A percentile compares a stretch with the other conserved stretches of the same genome.
phyloP scores from a whole-genome alignment of 305 asterid genomes.

The Fraxinus platypoda region DNA sequence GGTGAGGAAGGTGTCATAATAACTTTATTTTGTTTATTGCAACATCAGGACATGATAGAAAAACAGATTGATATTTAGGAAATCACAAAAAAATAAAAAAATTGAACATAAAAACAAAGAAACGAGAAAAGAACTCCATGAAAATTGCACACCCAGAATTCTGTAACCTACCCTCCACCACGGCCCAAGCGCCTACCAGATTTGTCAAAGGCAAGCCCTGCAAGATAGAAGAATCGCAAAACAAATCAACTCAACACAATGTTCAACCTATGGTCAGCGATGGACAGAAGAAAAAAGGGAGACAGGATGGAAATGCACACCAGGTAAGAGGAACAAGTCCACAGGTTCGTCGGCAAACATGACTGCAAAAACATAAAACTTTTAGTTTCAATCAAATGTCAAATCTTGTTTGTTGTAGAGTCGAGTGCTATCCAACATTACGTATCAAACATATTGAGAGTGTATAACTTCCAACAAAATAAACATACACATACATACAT shows the following conservation, averaged over 20 bases:
- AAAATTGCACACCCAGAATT: constrained; percentile 17
- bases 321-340: constrained; percentile 86
- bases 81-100: background rate
- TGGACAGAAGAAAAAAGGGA: background rate
- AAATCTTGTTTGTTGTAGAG: background rate
- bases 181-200: constrained; percentile 93
- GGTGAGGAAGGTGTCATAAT: constrained; percentile 68
- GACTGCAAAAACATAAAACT: constrained; percentile 50
- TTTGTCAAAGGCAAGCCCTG: constrained; percentile 95
- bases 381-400: background rate
- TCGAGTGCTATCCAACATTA: background rate
- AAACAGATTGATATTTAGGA: background rate
- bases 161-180: constrained; percentile 86
- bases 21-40: constrained; percentile 39
- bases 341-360: constrained; percentile 81
- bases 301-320: constrained; percentile 37
- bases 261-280: background rate
- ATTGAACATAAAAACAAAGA: background rate
- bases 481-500: background rate
- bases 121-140: background rate
- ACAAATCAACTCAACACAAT: background rate
- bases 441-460: background rate
- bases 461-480: background rate
- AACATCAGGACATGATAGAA: constrained; percentile 8
- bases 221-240: background rate